Conservation (phyloP, 306 rosid species). For the Quercus agrifolia region DNA sequence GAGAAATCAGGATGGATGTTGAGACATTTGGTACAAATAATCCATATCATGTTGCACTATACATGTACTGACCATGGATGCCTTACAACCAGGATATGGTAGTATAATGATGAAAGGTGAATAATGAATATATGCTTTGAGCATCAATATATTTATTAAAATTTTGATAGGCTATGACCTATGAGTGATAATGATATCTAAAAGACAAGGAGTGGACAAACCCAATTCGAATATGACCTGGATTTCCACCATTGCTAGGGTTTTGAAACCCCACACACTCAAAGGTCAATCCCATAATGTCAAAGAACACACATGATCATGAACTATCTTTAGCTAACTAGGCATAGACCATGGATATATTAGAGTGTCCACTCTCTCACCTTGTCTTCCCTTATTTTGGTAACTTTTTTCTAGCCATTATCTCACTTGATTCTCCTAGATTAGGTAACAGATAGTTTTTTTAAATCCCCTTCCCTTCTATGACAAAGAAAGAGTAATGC, state of each 20-base stretch:
- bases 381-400: constrained; percentile 2
- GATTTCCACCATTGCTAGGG: constrained; percentile 46
- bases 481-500: no score
- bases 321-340: not conserved
- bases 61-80: not conserved
- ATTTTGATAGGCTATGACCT: constrained; percentile 1
- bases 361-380: constrained; percentile 1
- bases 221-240: constrained; percentile 37
- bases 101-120: constrained; percentile 2
- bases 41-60: not conserved
- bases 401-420: not conserved
- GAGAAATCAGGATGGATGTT: not conserved
- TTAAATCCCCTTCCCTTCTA: no score
- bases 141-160: not conserved
- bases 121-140: constrained; percentile 20
- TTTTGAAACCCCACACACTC: constrained; percentile 31
- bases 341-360: not conserved
- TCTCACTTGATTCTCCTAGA: not conserved
- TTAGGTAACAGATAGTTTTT: not conserved
- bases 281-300: constrained; percentile 27
- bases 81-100: constrained; percentile 16
- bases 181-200: constrained; percentile 33
- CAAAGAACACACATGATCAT: constrained; percentile 7
- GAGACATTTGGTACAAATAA: not conserved
- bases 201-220: constrained; percentile 33